Conservation (phyloP, 192 early-diverging fungal species). For the Chytriomyces sp. region DNA sequence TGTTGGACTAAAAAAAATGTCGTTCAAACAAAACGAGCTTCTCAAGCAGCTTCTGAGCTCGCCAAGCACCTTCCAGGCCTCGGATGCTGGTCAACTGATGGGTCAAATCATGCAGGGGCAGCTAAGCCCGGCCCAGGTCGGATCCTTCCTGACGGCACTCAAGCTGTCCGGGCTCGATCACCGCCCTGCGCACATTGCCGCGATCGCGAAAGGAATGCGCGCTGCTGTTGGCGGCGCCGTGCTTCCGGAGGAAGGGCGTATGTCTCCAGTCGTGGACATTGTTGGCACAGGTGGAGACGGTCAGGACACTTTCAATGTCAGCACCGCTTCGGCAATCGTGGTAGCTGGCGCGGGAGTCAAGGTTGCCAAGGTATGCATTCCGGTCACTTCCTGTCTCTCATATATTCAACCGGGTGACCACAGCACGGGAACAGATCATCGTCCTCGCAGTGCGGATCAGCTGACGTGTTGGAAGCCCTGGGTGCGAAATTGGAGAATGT, state of each 20-base stretch:
- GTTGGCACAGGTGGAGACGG: slow-evolving; percentile 98
- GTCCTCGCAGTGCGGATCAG: slow-evolving; percentile 89
- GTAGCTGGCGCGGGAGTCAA: slow-evolving; percentile 87
- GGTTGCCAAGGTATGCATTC: slow-evolving; percentile 84
- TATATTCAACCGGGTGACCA: not conserved
- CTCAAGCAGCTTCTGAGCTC: slow-evolving; percentile 66
- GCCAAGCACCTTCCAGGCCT: slow-evolving; percentile 21
- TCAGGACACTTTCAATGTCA: slow-evolving; percentile 96
- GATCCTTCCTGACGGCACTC: slow-evolving; percentile 82
- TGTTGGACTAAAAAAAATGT: not conserved
- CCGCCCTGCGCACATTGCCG: slow-evolving; percentile 77
- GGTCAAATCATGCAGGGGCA: slow-evolving; percentile 70
- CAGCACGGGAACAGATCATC: slow-evolving; percentile 93
- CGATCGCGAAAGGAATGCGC: slow-evolving; percentile 74
- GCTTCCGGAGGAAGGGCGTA: slow-evolving; percentile 8
- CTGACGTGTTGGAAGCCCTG: slow-evolving; percentile 87
- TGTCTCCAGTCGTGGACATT: slow-evolving; percentile 71
- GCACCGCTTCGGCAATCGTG: slow-evolving; percentile 87
- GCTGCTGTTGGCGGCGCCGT: slow-evolving; percentile 53
- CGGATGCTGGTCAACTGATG: slow-evolving; percentile 13
- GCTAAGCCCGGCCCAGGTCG: slow-evolving; percentile 82
- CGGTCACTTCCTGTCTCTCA: not conserved
- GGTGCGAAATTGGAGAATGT: slow-evolving; percentile 74
- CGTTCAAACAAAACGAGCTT: slow-evolving; percentile 20
- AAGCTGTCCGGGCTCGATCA: slow-evolving; percentile 70